phyloP scores from a whole-genome alignment of 2,329 filamentous ascomycete species.

The Pseudocercospora fijiensis region DNA sequence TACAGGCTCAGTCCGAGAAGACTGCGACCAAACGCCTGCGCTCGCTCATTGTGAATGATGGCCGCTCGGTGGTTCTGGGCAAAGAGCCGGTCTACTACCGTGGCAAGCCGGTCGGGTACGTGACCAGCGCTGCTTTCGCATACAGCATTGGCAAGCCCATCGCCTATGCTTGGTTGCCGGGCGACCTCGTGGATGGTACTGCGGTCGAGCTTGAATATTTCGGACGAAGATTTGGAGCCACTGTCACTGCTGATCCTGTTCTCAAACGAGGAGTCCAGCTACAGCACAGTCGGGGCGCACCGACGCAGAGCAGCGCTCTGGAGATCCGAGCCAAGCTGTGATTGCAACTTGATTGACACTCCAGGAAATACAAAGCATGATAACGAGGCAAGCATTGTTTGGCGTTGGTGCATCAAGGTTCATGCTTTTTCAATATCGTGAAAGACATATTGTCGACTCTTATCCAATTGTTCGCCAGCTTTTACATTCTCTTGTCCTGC shows the following conservation, averaged over 20 bases:
- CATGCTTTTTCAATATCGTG: not conserved
- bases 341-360: not conserved
- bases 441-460: not conserved
- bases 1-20: constrained; percentile 46
- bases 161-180: constrained; percentile 59
- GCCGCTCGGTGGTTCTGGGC: constrained; percentile 57
- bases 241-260: constrained; percentile 40
- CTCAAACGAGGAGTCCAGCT: not conserved
- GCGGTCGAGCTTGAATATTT: constrained; percentile 63
- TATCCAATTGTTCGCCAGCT: not conserved
- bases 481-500: not conserved
- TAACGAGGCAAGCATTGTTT: not conserved
- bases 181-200: constrained; percentile 48
- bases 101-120: constrained; percentile 54
- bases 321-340: constrained; percentile 16
- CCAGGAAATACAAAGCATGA: not conserved
- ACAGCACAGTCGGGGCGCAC: not conserved
- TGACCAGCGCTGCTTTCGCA: constrained; percentile 62
- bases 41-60: constrained; percentile 58
- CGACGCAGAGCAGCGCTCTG: not conserved
- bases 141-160: constrained; percentile 60
- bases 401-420: not conserved
- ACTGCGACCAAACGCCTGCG: constrained; percentile 43
- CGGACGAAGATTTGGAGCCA: constrained; percentile 54
- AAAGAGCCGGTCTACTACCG: constrained; percentile 61